A percentile compares a stretch with the other conserved stretches of the same genome.
Evolutionary conservation across 106 monocot genomes (phyloP).

Genomic region (Chionographis japonica): DNA sequence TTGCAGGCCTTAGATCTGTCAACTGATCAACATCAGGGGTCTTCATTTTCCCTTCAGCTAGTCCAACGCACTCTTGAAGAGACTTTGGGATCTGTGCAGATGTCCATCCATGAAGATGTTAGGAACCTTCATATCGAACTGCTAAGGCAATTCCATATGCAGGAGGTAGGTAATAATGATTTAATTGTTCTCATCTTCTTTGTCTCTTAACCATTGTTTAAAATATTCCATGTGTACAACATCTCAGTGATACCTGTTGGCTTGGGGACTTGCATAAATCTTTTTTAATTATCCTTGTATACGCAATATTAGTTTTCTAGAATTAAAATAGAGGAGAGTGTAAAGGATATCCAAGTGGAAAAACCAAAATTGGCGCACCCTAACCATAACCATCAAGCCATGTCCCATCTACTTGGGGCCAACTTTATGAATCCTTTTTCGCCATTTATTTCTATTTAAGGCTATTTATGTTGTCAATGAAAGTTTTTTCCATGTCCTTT

Average conservation of each 20-base stretch:
- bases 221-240: background rate
- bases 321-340: no score
- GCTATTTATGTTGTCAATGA: no score
- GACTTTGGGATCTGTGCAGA: conserved; percentile 66
- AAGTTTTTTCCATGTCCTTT: no score
- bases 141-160: conserved; percentile 90
- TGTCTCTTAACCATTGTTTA: conserved; percentile 10
- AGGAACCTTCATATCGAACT: conserved; percentile 90
- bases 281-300: background rate
- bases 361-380: no score
- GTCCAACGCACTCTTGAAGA: conserved; percentile 91
- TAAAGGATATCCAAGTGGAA: no score
- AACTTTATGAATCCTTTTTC: no score
- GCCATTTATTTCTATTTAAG: no score
- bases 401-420: no score
- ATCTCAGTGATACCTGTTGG: no score
- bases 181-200: background rate
- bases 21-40: conserved; percentile 43
- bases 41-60: conserved; percentile 89
- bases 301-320: no score
- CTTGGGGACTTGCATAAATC: no score
- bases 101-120: conserved; percentile 84
- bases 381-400: no score
- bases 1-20: conserved; percentile 20
- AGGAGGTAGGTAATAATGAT: conserved; percentile 49